These are phyloP conservation scores for Trypanosoma avium DNA, from an alignment of 208 protist species.

Conservation along the genomic window DNA sequence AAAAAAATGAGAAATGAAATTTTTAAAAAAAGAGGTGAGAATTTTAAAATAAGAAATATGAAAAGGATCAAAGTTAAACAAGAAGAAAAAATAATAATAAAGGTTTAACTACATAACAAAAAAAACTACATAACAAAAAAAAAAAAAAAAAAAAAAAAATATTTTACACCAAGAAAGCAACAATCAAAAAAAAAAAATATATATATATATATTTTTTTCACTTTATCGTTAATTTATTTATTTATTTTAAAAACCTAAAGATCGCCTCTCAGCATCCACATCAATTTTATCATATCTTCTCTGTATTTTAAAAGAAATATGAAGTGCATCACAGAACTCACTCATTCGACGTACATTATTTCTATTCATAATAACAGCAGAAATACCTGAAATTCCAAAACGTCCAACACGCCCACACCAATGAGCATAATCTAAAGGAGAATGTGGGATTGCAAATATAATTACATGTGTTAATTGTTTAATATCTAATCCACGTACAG, in stretches of 20 bases:
- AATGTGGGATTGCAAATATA: conserved; percentile 58
- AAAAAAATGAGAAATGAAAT: conserved; percentile 15
- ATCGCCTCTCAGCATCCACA: conserved; percentile 45
- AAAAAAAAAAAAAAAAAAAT: conserved; percentile 12
- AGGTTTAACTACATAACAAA: conserved; percentile 12
- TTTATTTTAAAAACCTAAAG: conserved; percentile 31
- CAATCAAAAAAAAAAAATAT: not conserved
- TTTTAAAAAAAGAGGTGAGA: conserved; percentile 6
- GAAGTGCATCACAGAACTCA: conserved; percentile 63
- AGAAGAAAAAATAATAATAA: conserved; percentile 15
- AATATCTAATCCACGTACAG: conserved; percentile 77
- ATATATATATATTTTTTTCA: not conserved
- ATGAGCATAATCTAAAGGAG: conserved; percentile 75
- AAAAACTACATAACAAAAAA: conserved; percentile 10
- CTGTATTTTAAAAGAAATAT: conserved; percentile 53
- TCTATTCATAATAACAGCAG: conserved; percentile 64
- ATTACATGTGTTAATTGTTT: conserved; percentile 71
- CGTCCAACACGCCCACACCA: conserved; percentile 87
- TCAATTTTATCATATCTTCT: conserved; percentile 52
- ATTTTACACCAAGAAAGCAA: not conserved
- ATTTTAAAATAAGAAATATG: too few species aligned
- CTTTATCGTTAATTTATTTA: too few species aligned
- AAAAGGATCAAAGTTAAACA: too few species aligned
- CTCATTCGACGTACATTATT: conserved; percentile 49
- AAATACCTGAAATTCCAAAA: conserved; percentile 55